Conservation (phyloP, 2,329 filamentous ascomycete species). For the Phialophora verrucosa region DNA sequence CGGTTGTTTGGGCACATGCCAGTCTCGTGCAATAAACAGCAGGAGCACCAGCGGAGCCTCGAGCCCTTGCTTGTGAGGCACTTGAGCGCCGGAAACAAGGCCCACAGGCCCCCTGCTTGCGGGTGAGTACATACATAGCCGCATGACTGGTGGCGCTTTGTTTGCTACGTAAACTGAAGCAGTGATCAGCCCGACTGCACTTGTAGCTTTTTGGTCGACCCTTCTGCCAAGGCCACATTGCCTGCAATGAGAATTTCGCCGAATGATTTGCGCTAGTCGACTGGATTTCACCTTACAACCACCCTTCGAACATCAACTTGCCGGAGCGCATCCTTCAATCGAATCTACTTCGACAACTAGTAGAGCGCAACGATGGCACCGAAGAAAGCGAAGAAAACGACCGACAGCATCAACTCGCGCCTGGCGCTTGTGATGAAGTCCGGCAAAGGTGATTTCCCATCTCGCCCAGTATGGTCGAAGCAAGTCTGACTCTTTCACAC, state of each 20-base stretch:
- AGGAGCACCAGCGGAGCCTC: slow-evolving; percentile 22
- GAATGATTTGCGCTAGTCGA: not conserved
- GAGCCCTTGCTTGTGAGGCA: slow-evolving; percentile 3
- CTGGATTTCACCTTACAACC: not conserved
- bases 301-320: slow-evolving; percentile 30
- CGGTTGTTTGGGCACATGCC: slow-evolving; percentile 11
- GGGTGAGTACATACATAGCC: not conserved
- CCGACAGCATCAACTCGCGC: slow-evolving; percentile 76
- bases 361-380: slow-evolving; percentile 64
- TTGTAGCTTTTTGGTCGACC: not conserved
- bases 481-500: slow-evolving; percentile 34
- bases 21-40: slow-evolving; percentile 8
- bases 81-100: not conserved
- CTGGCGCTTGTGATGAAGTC: slow-evolving; percentile 73
- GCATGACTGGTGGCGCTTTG: slow-evolving; percentile 5
- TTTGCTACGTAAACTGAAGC: not conserved
- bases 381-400: slow-evolving; percentile 77
- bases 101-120: slow-evolving; percentile 16
- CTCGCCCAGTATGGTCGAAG: slow-evolving; percentile 4
- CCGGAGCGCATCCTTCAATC: slow-evolving; percentile 47
- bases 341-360: slow-evolving; percentile 34
- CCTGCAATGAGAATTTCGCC: not conserved
- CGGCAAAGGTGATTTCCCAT: slow-evolving; percentile 57
- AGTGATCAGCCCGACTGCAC: not conserved
- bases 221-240: slow-evolving; percentile 6